Evolutionary conservation across 805 yeast genomes (phyloP).

Genomic region (Pichia cephalocereana): DNA sequence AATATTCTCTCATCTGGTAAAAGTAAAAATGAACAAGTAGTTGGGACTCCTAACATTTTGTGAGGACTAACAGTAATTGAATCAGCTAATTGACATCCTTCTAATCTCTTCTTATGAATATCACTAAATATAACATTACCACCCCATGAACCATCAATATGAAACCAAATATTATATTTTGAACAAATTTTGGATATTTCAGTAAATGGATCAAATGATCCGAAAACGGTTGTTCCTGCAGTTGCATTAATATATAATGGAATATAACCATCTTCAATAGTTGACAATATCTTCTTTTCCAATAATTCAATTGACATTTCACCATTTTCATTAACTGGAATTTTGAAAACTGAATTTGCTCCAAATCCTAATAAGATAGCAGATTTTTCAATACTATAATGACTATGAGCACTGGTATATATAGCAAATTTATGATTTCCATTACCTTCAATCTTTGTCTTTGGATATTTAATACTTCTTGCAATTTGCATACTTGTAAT

Average conservation of each 20-base stretch:
- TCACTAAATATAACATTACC: conserved; percentile 69
- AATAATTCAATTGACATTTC: conserved; percentile 43
- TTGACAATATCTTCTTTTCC: conserved; percentile 33
- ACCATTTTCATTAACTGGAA: conserved; percentile 49
- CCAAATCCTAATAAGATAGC: conserved; percentile 74
- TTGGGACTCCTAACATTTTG: conserved; percentile 83
- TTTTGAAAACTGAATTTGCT: conserved; percentile 48
- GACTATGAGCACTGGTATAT: conserved; percentile 63
- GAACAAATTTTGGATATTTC: conserved; percentile 47
- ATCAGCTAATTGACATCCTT: conserved; percentile 59
- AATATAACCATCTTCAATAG: conserved; percentile 45
- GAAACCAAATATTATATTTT: conserved; percentile 59
- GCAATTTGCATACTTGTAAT: conserved; percentile 74
- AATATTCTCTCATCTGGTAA: conserved; percentile 60
- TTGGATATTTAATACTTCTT: conserved; percentile 54
- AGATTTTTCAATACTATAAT: conserved; percentile 74
- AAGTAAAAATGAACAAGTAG: conserved; percentile 63
- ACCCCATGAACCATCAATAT: conserved; percentile 89
- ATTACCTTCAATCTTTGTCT: conserved; percentile 58
- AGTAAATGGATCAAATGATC: conserved; percentile 65
- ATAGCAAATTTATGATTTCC: conserved; percentile 49
- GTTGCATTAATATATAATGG: conserved; percentile 76
- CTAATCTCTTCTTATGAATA: conserved; percentile 34
- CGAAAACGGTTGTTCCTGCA: conserved; percentile 85
- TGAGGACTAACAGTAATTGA: conserved; percentile 80